Evolutionary conservation across 1,284 basidiomycete species (phyloP).

Genomic region (Gymnopus androsaceus): DNA sequence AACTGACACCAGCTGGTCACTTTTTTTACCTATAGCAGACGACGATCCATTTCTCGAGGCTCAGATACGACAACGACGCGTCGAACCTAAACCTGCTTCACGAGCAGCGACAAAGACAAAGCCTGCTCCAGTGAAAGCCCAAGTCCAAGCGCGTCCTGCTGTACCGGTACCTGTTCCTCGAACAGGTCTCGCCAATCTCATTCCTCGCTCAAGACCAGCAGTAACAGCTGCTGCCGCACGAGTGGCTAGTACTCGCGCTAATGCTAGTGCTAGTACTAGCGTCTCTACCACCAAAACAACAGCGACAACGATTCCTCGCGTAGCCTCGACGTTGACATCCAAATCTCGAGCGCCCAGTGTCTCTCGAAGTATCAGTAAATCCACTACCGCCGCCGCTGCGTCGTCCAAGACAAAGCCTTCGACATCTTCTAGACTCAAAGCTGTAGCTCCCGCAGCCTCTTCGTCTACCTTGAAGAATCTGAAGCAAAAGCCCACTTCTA

Average conservation of each 20-base stretch:
- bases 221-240: too few relatives aligned
- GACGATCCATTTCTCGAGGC: constrained; percentile 28
- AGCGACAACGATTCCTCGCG: constrained; percentile 8
- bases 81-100: not conserved
- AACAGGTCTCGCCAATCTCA: too few relatives aligned
- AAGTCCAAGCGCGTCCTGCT: too few relatives aligned
- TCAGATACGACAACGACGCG: not conserved
- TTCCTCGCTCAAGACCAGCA: too few relatives aligned
- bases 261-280: too few relatives aligned
- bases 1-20: not conserved
- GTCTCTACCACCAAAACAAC: too few relatives aligned
- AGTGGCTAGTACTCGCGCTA: too few relatives aligned
- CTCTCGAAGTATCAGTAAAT: not conserved
- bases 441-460: not conserved
- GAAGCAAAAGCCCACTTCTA: too few relatives aligned
- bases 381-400: not conserved
- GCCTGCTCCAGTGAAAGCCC: too few relatives aligned
- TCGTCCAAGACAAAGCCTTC: not conserved
- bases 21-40: constrained; percentile 14
- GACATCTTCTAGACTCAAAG: not conserved
- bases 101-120: constrained; percentile 2
- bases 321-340: not conserved
- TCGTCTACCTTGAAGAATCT: too few relatives aligned
- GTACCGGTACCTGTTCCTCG: too few relatives aligned
- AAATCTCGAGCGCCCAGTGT: not conserved